phyloP scores from a whole-genome alignment of 2,329 filamentous ascomycete species.

The Epichloe scottii region DNA sequence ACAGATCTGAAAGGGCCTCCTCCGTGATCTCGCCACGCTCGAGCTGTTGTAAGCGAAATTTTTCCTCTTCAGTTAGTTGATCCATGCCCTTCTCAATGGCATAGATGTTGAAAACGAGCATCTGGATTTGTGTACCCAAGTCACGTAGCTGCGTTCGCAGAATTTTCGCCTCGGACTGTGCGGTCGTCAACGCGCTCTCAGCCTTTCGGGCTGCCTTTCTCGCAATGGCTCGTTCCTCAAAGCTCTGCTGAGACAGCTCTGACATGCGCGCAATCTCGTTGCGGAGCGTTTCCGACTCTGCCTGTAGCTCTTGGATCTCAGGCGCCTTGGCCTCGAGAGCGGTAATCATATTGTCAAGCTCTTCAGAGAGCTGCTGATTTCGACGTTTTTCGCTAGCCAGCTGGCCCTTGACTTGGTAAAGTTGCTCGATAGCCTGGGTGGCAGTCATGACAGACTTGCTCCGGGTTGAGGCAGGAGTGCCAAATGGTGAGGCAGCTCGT shows the following conservation, averaged over 20 bases:
- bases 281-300: slow-evolving; percentile 69
- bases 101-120: slow-evolving; percentile 78
- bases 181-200: slow-evolving; percentile 54
- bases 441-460: slow-evolving; percentile 43
- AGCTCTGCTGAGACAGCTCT: slow-evolving; percentile 68
- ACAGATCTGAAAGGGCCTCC: slow-evolving; percentile 58
- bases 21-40: slow-evolving; percentile 64
- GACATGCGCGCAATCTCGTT: slow-evolving; percentile 77
- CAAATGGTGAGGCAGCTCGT: slow-evolving; percentile 48
- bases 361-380: slow-evolving; percentile 59
- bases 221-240: slow-evolving; percentile 66
- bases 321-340: slow-evolving; percentile 78
- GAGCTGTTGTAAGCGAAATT: slow-evolving; percentile 62
- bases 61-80: slow-evolving; percentile 58
- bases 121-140: slow-evolving; percentile 78
- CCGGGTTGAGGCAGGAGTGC: slow-evolving; percentile 45
- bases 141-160: slow-evolving; percentile 80
- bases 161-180: slow-evolving; percentile 60
- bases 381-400: slow-evolving; percentile 62
- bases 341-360: slow-evolving; percentile 75
- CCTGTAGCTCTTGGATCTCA: slow-evolving; percentile 73
- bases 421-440: slow-evolving; percentile 51
- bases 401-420: slow-evolving; percentile 57
- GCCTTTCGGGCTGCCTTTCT: slow-evolving; percentile 69
- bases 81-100: slow-evolving; percentile 68